Percentiles rank a stretch among this genome's conserved stretches.
Conservation (phyloP, 179 eudicot species). For the Spinacia oleracea region DNA sequence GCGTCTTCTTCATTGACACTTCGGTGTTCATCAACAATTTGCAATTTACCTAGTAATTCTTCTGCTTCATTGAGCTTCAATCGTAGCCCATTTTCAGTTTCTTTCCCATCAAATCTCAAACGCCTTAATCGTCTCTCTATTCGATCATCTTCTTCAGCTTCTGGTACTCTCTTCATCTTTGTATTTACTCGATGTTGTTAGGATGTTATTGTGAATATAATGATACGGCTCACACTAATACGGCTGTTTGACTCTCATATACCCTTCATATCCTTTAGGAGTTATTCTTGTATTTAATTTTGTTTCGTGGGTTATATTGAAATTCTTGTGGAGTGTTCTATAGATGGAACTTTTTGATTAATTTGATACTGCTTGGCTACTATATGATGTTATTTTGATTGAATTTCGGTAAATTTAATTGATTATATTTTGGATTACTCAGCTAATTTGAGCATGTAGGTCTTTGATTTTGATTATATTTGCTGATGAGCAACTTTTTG, state of each 20-base stretch:
- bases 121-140: conserved; percentile 45
- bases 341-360: background rate
- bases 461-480: background rate
- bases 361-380: background rate
- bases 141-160: conserved; percentile 53
- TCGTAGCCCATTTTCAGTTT: conserved; percentile 32
- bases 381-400: conserved; percentile 7
- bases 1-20: conserved; percentile 34
- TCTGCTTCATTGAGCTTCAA: conserved; percentile 5
- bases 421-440: background rate
- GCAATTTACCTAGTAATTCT: conserved; percentile 21
- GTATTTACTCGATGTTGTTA: background rate
- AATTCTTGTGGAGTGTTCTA: background rate
- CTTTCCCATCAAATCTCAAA: conserved; percentile 35
- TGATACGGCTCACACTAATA: too few relatives aligned
- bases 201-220: too few relatives aligned
- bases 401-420: background rate
- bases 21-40: conserved; percentile 32
- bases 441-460: conserved; percentile 2
- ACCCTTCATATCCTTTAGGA: too few relatives aligned
- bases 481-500: background rate
- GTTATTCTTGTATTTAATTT: too few relatives aligned
- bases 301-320: conserved; percentile 1
- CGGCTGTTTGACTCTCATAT: too few relatives aligned
- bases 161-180: conserved; percentile 29